Conservation (phyloP, 306 rosid species). For the Rosa multiflora region DNA sequence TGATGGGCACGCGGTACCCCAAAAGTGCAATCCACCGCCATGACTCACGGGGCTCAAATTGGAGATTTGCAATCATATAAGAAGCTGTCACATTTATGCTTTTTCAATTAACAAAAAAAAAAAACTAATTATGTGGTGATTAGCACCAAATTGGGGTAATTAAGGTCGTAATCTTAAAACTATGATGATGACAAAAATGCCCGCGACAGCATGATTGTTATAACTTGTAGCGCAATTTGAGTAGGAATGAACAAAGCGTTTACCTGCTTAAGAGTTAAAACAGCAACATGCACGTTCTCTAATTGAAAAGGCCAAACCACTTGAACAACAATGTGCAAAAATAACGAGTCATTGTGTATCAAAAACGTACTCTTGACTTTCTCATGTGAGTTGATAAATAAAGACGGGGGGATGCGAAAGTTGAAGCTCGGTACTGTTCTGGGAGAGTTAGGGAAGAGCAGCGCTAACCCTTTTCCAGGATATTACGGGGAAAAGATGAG, state of each 20-base stretch:
- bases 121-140: not conserved
- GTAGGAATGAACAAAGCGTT: not conserved
- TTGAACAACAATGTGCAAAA: not conserved
- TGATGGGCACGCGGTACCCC: not conserved
- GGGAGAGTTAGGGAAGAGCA: slow-evolving; percentile 5
- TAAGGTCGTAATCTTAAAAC: not conserved
- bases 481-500: not conserved
- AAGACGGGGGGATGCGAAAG: not conserved
- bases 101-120: not conserved
- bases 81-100: slow-evolving; percentile 3
- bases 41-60: slow-evolving; percentile 11
- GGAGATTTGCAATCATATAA: not conserved
- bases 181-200: not conserved
- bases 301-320: not conserved
- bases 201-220: not conserved
- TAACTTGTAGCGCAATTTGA: not conserved
- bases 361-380: not conserved
- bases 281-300: not conserved
- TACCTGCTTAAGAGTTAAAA: not conserved
- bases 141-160: not conserved
- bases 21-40: slow-evolving; percentile 13
- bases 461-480: slow-evolving; percentile 17
- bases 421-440: not conserved
- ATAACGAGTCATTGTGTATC: not conserved
- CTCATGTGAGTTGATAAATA: slow-evolving; percentile 5